Base-by-base conservation (phyloP, 2,329 filamentous ascomycete genomes). In the Aspergillus intermedius region DNA sequence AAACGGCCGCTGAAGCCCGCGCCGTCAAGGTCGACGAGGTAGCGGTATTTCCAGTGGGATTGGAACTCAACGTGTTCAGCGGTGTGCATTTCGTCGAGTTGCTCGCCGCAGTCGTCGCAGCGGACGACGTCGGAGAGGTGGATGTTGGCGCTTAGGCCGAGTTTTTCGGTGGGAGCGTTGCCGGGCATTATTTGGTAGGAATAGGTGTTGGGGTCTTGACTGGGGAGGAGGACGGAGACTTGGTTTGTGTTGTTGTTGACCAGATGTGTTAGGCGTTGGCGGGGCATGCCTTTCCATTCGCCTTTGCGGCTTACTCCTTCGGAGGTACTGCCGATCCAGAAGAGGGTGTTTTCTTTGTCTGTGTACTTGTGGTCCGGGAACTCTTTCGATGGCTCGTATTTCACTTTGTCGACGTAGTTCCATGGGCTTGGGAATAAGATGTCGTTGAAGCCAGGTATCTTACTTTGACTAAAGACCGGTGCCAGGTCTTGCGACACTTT, bases 401-500 rank as follows among this genome's bases (percentile, higher is more conserved):
- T 68, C 10, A 74, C 74, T 60, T 81, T 82, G 51, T 80, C 77
- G 50, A 80, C 66, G 54, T 83, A 83, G 56, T 81, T 82, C 79
- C 78, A 82, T 0, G 78, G 66, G 57, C 77, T 73, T 0, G 88
- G 88, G 46, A 90, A 85, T 19, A 91, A 68, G 30, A 94, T 87
- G 62, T 94, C 88, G 54, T 78, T 81, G 68, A 87, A 91, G 4
- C 83, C 82, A 41, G 79, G 75, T 1, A 84, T 81, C 58, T 88
- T 89, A 44, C 82, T 84, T 49, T 86, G 78, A 53, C 87, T 87
- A 68, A 93, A 93, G 9, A 93, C 73, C 0, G 88, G 88, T 2
- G 86, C 68, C 3, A 93, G 74, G 17, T 83, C 75, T 52, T 81
- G 77, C 1, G 84, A 78, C 0, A 83, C 79, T 44, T 80, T 79